phyloP scores from a whole-genome alignment of 2,329 filamentous ascomycete species.

The Claviceps capensis region DNA sequence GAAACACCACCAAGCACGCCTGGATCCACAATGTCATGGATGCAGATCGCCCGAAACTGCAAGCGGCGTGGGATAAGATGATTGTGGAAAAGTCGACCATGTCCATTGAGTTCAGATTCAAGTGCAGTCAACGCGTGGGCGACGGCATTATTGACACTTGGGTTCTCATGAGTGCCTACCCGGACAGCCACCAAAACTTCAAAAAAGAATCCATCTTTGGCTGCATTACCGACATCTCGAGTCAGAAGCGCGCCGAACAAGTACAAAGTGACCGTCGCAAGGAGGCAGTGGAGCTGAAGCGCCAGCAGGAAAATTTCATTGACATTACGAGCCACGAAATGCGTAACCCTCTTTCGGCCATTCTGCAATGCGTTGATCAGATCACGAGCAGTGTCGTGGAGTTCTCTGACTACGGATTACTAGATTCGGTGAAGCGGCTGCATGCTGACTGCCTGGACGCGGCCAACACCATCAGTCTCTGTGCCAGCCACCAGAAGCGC shows the following conservation, averaged over 20 bases:
- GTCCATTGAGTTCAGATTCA: slow-evolving; percentile 63
- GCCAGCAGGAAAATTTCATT: slow-evolving; percentile 57
- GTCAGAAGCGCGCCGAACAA: slow-evolving; percentile 68
- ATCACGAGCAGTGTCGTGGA: slow-evolving; percentile 39
- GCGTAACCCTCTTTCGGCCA: slow-evolving; percentile 61
- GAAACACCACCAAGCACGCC: slow-evolving; percentile 25
- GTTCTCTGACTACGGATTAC: slow-evolving; percentile 13
- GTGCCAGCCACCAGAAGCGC: slow-evolving; percentile 62
- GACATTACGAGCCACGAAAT: slow-evolving; percentile 63
- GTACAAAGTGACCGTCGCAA: slow-evolving; percentile 44
- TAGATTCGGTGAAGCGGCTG: slow-evolving; percentile 31
- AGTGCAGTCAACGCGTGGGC: slow-evolving; percentile 47
- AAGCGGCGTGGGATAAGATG: slow-evolving; percentile 40
- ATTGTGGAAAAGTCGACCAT: slow-evolving; percentile 47
- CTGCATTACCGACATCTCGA: slow-evolving; percentile 71
- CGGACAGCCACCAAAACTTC: slow-evolving; percentile 50
- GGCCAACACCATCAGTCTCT: slow-evolving; percentile 64
- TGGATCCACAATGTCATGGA: slow-evolving; percentile 62
- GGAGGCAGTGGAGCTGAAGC: slow-evolving; percentile 67
- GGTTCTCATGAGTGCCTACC: slow-evolving; percentile 64
- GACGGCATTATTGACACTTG: slow-evolving; percentile 53
- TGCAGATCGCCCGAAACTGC: slow-evolving; percentile 47
- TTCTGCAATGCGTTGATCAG: slow-evolving; percentile 64
- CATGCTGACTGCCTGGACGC: slow-evolving; percentile 51
- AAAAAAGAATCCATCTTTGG: slow-evolving; percentile 61